Conservation (phyloP, 1,139 yeast species). For the Saccharomycopsis hybrid region DNA sequence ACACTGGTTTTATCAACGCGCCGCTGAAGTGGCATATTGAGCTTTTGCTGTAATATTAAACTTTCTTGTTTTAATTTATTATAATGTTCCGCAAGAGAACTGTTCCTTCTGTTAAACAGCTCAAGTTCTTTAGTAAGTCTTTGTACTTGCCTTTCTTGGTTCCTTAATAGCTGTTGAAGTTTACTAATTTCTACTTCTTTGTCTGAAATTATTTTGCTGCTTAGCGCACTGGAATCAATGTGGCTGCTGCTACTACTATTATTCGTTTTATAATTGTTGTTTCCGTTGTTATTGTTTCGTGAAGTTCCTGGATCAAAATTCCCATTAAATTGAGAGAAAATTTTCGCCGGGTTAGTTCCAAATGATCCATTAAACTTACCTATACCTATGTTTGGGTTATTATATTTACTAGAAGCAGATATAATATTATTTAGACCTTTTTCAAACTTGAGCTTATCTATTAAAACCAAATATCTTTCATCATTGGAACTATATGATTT, state of each 20-base stretch:
- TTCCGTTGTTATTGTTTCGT: background rate
- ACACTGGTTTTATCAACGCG: background rate
- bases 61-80: conserved; percentile 4
- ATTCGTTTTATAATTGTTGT: background rate
- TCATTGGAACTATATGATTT: background rate
- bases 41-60: background rate
- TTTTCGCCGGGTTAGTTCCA: background rate
- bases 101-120: background rate
- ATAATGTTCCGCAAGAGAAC: background rate
- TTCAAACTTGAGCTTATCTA: conserved; percentile 15
- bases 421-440: background rate
- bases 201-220: conserved; percentile 13
- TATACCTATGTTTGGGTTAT: too few species aligned
- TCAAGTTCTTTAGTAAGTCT: conserved; percentile 5
- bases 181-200: conserved; percentile 17
- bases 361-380: too few species aligned
- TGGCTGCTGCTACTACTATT: background rate
- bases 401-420: background rate
- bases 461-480: conserved; percentile 14
- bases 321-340: too few species aligned
- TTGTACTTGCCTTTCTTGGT: conserved; percentile 13
- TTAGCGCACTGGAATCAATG: background rate
- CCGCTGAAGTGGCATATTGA: too few species aligned
- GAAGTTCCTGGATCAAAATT: too few species aligned
- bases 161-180: conserved; percentile 11